Percentiles rank a stretch among this genome's conserved stretches.
Conservation (phyloP, 2,329 filamentous ascomycete species). For the Dryadomyces quercus-mongolicae region DNA sequence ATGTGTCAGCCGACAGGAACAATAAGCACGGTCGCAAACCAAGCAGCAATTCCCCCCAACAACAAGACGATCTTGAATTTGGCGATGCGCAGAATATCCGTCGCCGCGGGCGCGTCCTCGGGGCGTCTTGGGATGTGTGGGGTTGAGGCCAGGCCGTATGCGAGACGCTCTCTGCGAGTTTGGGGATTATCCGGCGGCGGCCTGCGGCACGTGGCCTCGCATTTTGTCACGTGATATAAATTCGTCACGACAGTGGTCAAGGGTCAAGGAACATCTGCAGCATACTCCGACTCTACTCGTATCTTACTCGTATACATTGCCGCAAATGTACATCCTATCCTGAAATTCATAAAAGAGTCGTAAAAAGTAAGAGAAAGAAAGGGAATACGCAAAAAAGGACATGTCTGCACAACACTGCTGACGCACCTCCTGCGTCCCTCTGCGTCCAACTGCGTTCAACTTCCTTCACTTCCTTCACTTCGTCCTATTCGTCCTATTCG, state of each 20-base stretch:
- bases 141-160: constrained; percentile 1
- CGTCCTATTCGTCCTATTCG: background rate
- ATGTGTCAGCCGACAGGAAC: background rate
- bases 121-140: constrained; percentile 3
- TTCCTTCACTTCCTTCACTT: too few species aligned
- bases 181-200: background rate
- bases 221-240: background rate
- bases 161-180: background rate
- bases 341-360: background rate
- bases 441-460: too few species aligned
- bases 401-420: background rate
- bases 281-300: too few species aligned
- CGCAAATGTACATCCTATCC: background rate
- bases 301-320: background rate
- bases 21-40: too few species aligned
- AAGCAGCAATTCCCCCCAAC: background rate
- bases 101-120: constrained; percentile 2
- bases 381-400: background rate
- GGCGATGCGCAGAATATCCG: constrained; percentile 1
- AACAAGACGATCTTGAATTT: background rate
- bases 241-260: too few species aligned
- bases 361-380: background rate
- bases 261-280: too few species aligned
- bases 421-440: too few species aligned
- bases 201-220: background rate